Conservation (phyloP, 495 filamentous ascomycete genomes). For the Podospora pseudopauciseta region DNA sequence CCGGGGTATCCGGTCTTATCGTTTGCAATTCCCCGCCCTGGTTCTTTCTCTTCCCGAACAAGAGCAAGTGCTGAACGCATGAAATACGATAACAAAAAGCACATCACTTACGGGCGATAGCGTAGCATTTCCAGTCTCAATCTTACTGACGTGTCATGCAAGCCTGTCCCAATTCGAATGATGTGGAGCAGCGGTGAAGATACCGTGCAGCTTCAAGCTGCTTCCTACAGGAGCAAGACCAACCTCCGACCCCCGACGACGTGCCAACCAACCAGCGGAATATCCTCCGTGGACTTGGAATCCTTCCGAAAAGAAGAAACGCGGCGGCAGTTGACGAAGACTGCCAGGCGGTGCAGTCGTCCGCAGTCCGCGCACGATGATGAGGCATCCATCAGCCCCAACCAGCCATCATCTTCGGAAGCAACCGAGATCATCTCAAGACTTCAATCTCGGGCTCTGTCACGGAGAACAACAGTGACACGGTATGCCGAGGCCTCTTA, state of each 20-base stretch:
- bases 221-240: not conserved
- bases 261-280: not conserved
- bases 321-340: not conserved
- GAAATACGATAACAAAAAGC: not conserved
- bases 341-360: not conserved
- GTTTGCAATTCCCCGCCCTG: not conserved
- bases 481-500: not conserved
- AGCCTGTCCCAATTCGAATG: not conserved
- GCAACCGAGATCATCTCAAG: not conserved
- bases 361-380: not conserved
- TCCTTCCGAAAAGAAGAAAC: not conserved
- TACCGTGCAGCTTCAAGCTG: not conserved
- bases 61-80: not conserved
- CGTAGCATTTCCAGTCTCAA: not conserved
- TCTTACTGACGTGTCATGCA: not conserved
- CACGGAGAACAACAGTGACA: not conserved
- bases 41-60: not conserved
- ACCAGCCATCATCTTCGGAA: not conserved
- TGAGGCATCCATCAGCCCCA: not conserved
- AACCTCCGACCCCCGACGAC: not conserved
- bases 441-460: not conserved
- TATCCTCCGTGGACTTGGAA: not conserved
- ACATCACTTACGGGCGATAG: not conserved
- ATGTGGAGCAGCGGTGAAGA: not conserved
- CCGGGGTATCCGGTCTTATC: not conserved